Conservation (phyloP, 805 yeast species). For the Teunomyces lycoperdinae region DNA sequence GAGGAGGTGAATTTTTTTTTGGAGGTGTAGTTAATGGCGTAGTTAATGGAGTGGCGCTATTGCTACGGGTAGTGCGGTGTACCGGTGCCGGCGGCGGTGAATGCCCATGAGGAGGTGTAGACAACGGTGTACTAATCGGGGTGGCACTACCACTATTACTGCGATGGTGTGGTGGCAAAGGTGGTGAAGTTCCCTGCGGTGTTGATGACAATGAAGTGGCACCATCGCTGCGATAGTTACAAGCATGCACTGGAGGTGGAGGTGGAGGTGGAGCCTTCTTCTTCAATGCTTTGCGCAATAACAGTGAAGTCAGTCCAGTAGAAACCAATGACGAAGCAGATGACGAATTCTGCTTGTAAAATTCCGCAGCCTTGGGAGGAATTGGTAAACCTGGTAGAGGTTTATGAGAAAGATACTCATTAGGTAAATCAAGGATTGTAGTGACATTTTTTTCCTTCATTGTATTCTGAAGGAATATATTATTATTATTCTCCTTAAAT, state of each 20-base stretch:
- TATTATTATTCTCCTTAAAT: conserved; percentile 24
- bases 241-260: conserved; percentile 9
- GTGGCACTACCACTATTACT: background rate
- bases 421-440: conserved; percentile 32
- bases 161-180: conserved; percentile 20
- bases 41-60: background rate
- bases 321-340: conserved; percentile 18
- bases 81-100: conserved; percentile 21
- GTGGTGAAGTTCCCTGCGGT: conserved; percentile 26
- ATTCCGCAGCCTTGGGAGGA: conserved; percentile 3
- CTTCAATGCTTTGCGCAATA: conserved; percentile 27
- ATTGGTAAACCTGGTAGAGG: conserved; percentile 17
- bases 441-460: background rate
- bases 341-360: conserved; percentile 8
- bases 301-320: conserved; percentile 11
- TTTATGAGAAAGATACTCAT: conserved; percentile 25
- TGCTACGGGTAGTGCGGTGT: background rate
- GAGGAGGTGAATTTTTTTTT: background rate
- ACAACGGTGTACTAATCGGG: background rate
- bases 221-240: background rate
- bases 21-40: background rate
- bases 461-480: conserved; percentile 20
- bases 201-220: background rate
- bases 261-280: conserved; percentile 44
- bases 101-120: background rate